Evolutionary conservation across 768 basidiomycete genomes (phyloP).

Genomic region (Boletellus ananas): DNA sequence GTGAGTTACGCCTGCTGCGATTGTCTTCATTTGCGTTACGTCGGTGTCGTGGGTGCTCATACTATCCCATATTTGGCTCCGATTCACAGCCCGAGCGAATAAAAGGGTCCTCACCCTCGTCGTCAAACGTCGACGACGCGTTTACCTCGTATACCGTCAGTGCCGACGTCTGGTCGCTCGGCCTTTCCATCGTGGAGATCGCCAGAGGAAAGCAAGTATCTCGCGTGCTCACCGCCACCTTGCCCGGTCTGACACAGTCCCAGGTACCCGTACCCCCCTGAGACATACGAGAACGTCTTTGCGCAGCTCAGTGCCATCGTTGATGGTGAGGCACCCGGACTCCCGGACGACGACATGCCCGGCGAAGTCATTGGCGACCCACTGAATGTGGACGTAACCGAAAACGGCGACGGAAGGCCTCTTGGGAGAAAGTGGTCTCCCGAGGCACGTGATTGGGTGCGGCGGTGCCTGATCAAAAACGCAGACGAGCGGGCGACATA

Average conservation of each 20-base stretch:
- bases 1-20: conserved; percentile 43
- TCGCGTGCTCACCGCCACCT: background rate
- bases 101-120: conserved; percentile 71
- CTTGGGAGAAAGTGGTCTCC: conserved; percentile 26
- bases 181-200: conserved; percentile 90
- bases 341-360: conserved; percentile 53
- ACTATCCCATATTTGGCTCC: background rate
- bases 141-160: conserved; percentile 81
- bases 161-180: conserved; percentile 97
- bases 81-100: conserved; percentile 84
- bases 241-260: background rate
- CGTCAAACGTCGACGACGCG: conserved; percentile 29
- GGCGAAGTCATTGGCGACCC: conserved; percentile 12
- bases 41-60: conserved; percentile 3
- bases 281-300: conserved; percentile 96
- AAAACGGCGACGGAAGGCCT: conserved; percentile 13
- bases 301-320: conserved; percentile 97
- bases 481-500: conserved; percentile 81
- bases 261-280: conserved; percentile 92
- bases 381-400: conserved; percentile 6
- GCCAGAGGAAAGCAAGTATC: conserved; percentile 57
- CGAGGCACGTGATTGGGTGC: conserved; percentile 79
- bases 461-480: conserved; percentile 74
- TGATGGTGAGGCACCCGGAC: conserved; percentile 84
- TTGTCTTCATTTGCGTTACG: background rate